Base-by-base conservation (phyloP, 306 rosid species). In the Acmispon strigosus region DNA sequence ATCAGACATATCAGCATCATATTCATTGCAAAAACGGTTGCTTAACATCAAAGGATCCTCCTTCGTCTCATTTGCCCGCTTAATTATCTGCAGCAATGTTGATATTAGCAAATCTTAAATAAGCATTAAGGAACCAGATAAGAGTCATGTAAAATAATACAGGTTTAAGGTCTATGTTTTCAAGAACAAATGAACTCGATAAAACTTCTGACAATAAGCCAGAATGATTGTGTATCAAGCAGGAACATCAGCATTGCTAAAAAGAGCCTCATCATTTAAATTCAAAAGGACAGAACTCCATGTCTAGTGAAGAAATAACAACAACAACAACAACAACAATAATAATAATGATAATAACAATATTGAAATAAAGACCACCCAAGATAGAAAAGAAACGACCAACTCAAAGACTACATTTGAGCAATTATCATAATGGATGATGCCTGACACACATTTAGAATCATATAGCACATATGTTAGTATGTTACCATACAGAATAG, bases 41-140 rank as follows among this genome's bases (percentile, higher is more conserved):
- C 99, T 94, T 65, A 94, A 70, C 22, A 60, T 62, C 59, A 94
- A 72, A 13, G 96, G 99, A 73, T 94, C 87, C 75, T 91, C 97
- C 18, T 91, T 92, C 43, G 58, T 62, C 68, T 94, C 95, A 86
- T 89, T 91, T 51, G 97, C 92, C 16, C 91, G 92, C 58, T 82
- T 85, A 70, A 91, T 91, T 66, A 94, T 94, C 99, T 91, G 91
- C 82, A 79, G 48, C 75, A 48, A 49, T 82, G 76, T 59, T 73
- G 27, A 61, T 53, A 71, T 80, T 76, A 82, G 76, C 50, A n/a
- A 57, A 45, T 58, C 64, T 68, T 64, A n/a, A 58, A 73, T 48
- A 56, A 69, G 77, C 74, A 78, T 24, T 61, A 43, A 50, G 79
- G 55, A 56, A 69, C 14, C 13, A 41, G 17, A 59, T 13, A 73